A percentile compares a stretch with the other conserved stretches of the same genome.
These are phyloP conservation scores for Plasmodium chabaudi DNA, from an alignment of 169 alveolate genomes.

Conservation along the genomic window DNA sequence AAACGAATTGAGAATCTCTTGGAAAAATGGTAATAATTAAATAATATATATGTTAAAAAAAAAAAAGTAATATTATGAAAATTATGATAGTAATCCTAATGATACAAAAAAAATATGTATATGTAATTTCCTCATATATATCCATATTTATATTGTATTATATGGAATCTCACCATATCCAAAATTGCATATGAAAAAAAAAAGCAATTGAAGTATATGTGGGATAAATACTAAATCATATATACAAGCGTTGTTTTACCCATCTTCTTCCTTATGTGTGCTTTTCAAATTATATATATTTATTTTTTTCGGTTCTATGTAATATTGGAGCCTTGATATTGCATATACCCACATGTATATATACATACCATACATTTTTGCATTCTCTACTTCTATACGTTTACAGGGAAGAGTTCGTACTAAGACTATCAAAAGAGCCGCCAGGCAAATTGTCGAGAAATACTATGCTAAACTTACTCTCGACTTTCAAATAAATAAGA, in stretches of 20 bases:
- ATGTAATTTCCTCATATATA: not conserved
- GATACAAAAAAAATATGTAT: not conserved
- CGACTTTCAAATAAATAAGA: constrained; percentile 99
- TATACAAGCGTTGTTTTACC: no score
- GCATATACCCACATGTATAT: not conserved
- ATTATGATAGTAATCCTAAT: no score
- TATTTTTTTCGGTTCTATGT: no score
- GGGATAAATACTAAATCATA: no score
- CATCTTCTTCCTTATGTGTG: not conserved
- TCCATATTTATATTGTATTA: no score
- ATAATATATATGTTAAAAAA: constrained; percentile 1
- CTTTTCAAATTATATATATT: no score
- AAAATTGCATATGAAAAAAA: no score
- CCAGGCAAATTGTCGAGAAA: constrained; percentile 98
- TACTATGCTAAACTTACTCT: constrained; percentile 96
- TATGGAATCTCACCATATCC: no score
- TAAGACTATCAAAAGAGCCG: constrained; percentile 99
- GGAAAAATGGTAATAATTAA: not conserved
- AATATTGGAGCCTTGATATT: no score
- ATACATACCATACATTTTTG: not conserved
- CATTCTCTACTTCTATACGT: constrained; percentile 8
- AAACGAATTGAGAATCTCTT: not conserved
- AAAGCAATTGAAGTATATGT: no score
- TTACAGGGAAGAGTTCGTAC: constrained; percentile 99
- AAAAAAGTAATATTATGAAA: not conserved